Evolutionary conservation across 352 stramenopile genomes (phyloP).

Genomic region (Blastocystis sp.): DNA sequence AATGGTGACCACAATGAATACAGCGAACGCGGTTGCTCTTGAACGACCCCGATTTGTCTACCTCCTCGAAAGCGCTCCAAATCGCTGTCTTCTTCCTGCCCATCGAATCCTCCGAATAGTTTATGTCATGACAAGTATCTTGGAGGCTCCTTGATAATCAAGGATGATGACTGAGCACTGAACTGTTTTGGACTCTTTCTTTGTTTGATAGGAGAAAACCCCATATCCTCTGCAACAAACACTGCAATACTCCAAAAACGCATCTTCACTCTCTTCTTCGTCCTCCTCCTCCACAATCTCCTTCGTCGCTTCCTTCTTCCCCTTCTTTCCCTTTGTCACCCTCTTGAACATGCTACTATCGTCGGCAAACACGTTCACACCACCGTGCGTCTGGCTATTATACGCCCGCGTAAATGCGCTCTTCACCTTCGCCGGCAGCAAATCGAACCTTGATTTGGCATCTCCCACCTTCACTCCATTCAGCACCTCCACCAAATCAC

Average conservation of each 20-base stretch:
- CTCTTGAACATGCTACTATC: neutral
- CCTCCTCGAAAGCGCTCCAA: constrained; percentile 43
- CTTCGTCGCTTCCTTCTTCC: neutral
- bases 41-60: constrained; percentile 40
- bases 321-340: constrained; percentile 22
- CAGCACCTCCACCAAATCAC: constrained; percentile 52
- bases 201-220: neutral
- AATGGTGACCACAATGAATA: constrained; percentile 50
- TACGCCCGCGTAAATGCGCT: constrained; percentile 48
- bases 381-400: neutral
- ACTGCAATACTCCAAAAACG: constrained; percentile 2
- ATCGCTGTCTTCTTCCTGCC: constrained; percentile 47
- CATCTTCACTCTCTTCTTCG: constrained; percentile 13
- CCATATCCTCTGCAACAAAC: constrained; percentile 33
- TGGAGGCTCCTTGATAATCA: neutral
- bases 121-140: neutral
- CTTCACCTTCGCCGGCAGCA: constrained; percentile 25
- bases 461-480: neutral
- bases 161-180: constrained; percentile 1
- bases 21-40: constrained; percentile 41
- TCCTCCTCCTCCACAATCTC: neutral
- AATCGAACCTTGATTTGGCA: neutral
- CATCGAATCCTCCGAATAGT: neutral
- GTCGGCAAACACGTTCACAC: constrained; percentile 39
- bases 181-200: neutral